Evolutionary conservation across 148 eudicot genomes (phyloP), one percentile per base, ranked within the genome.

Genomic region (Rheum nobile): DNA sequence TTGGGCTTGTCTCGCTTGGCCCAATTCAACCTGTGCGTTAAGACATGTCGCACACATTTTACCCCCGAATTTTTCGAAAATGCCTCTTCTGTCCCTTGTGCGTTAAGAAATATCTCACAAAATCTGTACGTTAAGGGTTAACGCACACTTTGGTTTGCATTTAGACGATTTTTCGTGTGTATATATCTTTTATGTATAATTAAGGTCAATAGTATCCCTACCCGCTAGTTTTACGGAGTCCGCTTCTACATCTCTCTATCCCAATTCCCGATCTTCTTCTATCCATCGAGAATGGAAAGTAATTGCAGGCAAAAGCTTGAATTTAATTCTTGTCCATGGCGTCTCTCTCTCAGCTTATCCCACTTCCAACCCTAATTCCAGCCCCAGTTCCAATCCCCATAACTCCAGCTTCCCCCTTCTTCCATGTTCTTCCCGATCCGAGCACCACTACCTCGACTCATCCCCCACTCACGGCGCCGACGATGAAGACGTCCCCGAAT

Each of bases 381-480:
- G 68, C 65, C 46, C 84, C 59, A 80, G 75, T 70, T 41, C 84
- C 68, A 38, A 34, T 43, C 81, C 42, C 69, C 76, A 3, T 65
- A 78, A 42, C 79, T 48, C 55, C 46, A 59, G 63, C 76, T 78
- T 16, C 47, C 80, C 8, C 4, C 76, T 9, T 61, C 79, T 4
- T 39, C 89, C 61, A 76, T 83, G 78, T 22, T n/a, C 77, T 26
- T 46, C 86, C 24, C 75, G 78, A 72, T 80, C 79, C 6, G 82
- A 71, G 8, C 74, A 76, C 6, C 76, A 71, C 54, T 79, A 72
- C 77, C 79, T 38, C 68, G 77, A 79, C 16, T 37, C 72, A 48
- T 10, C 43, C 41, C 41, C 55, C 42, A 68, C 57, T 12, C 72
- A 41, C 67, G 81, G 39, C 4, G 72, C 55, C 9, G 80, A 59